phyloP scores from a whole-genome alignment of 2,329 filamentous ascomycete species.

The Dendryphion nanum region DNA sequence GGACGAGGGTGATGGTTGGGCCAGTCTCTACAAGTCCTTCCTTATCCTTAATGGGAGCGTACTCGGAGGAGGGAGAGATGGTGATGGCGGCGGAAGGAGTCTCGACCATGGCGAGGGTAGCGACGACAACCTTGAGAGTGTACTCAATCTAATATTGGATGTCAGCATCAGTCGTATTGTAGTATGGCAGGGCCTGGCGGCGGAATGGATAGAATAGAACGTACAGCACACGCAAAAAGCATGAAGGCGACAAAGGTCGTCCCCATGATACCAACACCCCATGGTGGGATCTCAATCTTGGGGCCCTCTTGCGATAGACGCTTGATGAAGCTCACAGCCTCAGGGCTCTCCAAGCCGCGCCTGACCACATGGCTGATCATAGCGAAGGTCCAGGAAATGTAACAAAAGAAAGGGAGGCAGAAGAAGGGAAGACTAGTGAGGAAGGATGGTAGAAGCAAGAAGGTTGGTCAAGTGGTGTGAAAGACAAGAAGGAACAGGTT shows the following conservation, averaged over 20 bases:
- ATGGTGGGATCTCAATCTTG: slow-evolving; percentile 26
- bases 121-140: slow-evolving; percentile 59
- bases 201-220: slow-evolving; percentile 12
- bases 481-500: background rate
- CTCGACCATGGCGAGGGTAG: slow-evolving; percentile 64
- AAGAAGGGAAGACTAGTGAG: slow-evolving; percentile 3
- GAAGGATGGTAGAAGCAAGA: slow-evolving; percentile 2
- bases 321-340: slow-evolving; percentile 25
- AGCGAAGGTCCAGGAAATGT: background rate
- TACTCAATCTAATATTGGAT: slow-evolving; percentile 44
- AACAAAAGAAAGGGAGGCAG: slow-evolving; percentile 3
- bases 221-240: slow-evolving; percentile 43
- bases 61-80: slow-evolving; percentile 50
- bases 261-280: slow-evolving; percentile 27
- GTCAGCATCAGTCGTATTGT: too few species aligned
- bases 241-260: slow-evolving; percentile 41
- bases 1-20: slow-evolving; percentile 44
- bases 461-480: background rate
- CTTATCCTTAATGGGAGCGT: slow-evolving; percentile 43
- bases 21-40: slow-evolving; percentile 39
- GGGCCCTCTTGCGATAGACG: slow-evolving; percentile 17
- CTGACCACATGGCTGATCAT: slow-evolving; percentile 30
- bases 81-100: slow-evolving; percentile 54
- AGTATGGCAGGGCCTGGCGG: background rate
- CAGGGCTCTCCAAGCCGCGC: slow-evolving; percentile 28